Percentiles rank a stretch among this genome's conserved stretches.
These are phyloP conservation scores for Phytophthora agathidicida DNA, from an alignment of 352 stramenopile species.

Conservation along the genomic window DNA sequence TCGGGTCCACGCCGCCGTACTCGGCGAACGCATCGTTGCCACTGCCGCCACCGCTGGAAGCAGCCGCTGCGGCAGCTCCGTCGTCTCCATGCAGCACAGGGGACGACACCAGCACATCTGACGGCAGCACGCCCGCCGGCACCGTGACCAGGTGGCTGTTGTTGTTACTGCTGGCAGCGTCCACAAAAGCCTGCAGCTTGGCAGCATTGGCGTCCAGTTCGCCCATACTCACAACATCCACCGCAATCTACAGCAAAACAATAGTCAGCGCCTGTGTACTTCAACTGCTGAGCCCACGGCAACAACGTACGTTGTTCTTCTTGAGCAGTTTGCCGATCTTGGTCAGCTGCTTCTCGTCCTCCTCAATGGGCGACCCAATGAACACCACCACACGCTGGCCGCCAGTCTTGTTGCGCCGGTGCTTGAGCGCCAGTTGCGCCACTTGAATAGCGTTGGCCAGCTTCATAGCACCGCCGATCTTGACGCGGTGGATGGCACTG, in stretches of 20 bases:
- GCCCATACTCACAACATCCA: constrained; percentile 98
- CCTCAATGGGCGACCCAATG: constrained; percentile 93
- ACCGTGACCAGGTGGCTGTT: constrained; percentile 97
- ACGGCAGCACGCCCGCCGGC: constrained; percentile 95
- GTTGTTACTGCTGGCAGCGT: constrained; percentile 94
- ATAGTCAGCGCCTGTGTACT: background rate
- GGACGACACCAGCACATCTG: constrained; percentile 96
- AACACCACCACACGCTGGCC: constrained; percentile 96
- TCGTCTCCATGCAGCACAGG: constrained; percentile 94
- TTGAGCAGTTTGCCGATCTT: constrained; percentile 98
- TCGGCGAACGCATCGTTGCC: constrained; percentile 88
- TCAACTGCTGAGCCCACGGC: background rate
- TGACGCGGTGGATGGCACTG: constrained; percentile 92
- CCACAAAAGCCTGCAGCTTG: constrained; percentile 92
- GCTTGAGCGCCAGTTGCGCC: constrained; percentile 97
- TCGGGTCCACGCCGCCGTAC: constrained; percentile 97
- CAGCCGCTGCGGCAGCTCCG: constrained; percentile 48
- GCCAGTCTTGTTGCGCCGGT: constrained; percentile 98
- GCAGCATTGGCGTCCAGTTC: constrained; percentile 92
- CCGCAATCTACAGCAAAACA: constrained; percentile 81
- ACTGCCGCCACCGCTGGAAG: constrained; percentile 31
- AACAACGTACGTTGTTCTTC: constrained; percentile 96
- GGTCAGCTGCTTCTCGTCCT: constrained; percentile 90
- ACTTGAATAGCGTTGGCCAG: constrained; percentile 97
- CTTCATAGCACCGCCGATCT: constrained; percentile 91